These are phyloP conservation scores for Yamadazyma ubonensis DNA, from an alignment of 805 yeast genomes.

Conservation along the genomic window DNA sequence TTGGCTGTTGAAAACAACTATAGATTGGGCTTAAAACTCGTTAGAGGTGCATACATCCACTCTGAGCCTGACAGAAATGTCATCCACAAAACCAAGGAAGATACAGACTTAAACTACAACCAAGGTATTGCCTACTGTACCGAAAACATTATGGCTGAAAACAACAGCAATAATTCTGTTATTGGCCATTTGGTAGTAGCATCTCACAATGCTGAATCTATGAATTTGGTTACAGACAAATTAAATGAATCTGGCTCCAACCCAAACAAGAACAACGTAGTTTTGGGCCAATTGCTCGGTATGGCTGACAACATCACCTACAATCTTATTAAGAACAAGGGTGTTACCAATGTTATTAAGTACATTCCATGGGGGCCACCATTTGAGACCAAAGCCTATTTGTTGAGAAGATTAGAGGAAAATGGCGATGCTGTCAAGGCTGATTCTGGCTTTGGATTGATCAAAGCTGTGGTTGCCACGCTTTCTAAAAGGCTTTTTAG, in stretches of 20 bases:
- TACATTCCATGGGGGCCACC: constrained; percentile 99
- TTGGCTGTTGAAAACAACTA: constrained; percentile 63
- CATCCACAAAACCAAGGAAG: constrained; percentile 72
- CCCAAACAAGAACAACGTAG: constrained; percentile 55
- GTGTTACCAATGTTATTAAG: constrained; percentile 76
- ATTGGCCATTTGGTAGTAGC: constrained; percentile 86
- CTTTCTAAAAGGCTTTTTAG: constrained; percentile 24
- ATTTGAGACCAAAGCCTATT: constrained; percentile 84
- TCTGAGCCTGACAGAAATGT: constrained; percentile 75
- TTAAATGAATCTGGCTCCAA: constrained; percentile 26
- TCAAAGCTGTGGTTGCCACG: constrained; percentile 47
- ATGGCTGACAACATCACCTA: constrained; percentile 91
- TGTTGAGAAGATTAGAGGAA: constrained; percentile 87
- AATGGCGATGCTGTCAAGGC: constrained; percentile 91
- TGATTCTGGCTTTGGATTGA: constrained; percentile 76
- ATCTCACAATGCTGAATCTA: constrained; percentile 82
- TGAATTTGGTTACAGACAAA: constrained; percentile 63
- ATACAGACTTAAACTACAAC: constrained; percentile 78
- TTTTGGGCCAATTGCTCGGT: constrained; percentile 87
- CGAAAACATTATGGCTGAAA: constrained; percentile 50
- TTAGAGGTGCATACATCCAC: constrained; percentile 94
- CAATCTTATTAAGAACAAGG: constrained; percentile 63
- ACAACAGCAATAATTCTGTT: constrained; percentile 42
- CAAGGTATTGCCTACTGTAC: constrained; percentile 63
- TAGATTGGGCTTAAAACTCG: constrained; percentile 82